phyloP scores from a whole-genome alignment of 805 yeast species.

The Tetrapisispora arboricola region DNA sequence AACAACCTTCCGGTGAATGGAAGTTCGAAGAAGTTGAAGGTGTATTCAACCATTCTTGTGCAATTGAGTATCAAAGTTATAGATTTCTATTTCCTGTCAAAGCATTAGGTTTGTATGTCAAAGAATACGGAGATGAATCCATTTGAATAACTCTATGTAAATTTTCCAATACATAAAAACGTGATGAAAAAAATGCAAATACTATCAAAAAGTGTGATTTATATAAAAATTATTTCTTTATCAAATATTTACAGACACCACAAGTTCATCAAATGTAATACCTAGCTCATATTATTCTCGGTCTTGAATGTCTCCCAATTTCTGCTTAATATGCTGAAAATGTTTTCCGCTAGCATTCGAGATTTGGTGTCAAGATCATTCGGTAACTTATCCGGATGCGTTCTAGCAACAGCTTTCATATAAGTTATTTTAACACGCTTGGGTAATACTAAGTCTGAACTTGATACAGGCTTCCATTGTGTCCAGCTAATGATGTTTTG shows the following conservation, averaged over 20 bases:
- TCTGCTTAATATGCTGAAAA: conserved; percentile 70
- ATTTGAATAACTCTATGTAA: conserved; percentile 1
- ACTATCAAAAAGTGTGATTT: too few relatives aligned
- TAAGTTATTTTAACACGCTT: conserved; percentile 81
- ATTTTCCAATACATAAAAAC: background rate
- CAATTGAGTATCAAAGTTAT: conserved; percentile 93
- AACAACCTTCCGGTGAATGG: conserved; percentile 74
- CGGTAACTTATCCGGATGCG: conserved; percentile 79
- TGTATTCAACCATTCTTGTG: conserved; percentile 88
- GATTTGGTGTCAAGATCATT: conserved; percentile 48
- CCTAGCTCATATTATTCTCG: conserved; percentile 38
- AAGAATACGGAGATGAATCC: conserved; percentile 7
- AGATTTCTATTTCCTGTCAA: conserved; percentile 83
- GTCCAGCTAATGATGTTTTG: conserved; percentile 60
- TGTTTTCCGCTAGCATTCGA: conserved; percentile 77
- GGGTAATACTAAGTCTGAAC: conserved; percentile 74
- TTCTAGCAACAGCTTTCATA: conserved; percentile 82
- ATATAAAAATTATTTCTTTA: too few relatives aligned
- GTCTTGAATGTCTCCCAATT: conserved; percentile 83
- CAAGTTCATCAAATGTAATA: too few relatives aligned
- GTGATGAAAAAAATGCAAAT: too few relatives aligned
- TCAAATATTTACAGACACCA: too few relatives aligned
- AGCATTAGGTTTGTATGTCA: conserved; percentile 70
- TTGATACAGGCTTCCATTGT: conserved; percentile 55
- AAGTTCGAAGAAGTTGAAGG: conserved; percentile 81